Conservation (phyloP, 2,329 filamentous ascomycete genomes). For the Penicillium oxalicum region DNA sequence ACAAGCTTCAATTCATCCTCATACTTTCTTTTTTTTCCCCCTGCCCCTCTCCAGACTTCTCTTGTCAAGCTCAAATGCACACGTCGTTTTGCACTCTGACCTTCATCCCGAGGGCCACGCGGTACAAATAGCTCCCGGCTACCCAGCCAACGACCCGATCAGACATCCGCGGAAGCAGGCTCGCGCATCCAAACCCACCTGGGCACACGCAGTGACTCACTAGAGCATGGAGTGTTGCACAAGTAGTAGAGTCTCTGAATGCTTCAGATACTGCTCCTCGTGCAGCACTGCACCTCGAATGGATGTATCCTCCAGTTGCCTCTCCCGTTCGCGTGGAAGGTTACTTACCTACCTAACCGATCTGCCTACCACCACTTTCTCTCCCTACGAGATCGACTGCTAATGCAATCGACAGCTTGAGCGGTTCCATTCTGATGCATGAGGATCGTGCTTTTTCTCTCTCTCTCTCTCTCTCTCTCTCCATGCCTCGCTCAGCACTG, state of each 20-base stretch:
- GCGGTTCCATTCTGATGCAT: no score
- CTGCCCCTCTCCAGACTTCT: neutral
- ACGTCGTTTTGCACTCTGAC: neutral
- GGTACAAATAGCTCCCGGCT: conserved; percentile 6
- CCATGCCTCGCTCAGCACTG: neutral
- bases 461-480: no score
- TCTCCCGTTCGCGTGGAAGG: neutral
- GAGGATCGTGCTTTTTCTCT: neutral
- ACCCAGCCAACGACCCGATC: conserved; percentile 6
- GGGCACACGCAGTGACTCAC: neutral
- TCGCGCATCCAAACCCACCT: conserved; percentile 1
- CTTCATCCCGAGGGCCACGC: neutral
- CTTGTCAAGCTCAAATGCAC: neutral
- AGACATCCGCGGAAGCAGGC: conserved; percentile 1
- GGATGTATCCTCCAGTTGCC: no score
- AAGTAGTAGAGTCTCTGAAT: neutral
- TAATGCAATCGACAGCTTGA: no score
- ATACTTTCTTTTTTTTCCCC: no score
- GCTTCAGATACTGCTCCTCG: no score
- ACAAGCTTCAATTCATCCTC: no score
- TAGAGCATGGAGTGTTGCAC: neutral
- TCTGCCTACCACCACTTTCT: no score
- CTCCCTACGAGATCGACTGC: no score
- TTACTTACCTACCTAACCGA: no score
- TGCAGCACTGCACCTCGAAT: no score